Evolutionary conservation across 2,329 filamentous ascomycete species (phyloP), one percentile per base, ranked within the genome.

Genomic region (Zarea fungicola): DNA sequence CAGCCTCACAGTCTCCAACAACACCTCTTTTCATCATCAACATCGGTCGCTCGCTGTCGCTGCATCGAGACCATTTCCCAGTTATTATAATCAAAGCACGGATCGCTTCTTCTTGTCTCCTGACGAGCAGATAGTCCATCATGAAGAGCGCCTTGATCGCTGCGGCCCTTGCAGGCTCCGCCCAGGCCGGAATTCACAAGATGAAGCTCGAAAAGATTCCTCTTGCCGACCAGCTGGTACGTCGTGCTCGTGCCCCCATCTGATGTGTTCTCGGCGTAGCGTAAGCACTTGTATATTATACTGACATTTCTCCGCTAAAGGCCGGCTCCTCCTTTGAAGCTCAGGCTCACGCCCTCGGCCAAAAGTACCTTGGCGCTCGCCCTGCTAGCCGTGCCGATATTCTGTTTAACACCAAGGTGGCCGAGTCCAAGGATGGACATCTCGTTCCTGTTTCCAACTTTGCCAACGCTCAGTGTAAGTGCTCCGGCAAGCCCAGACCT

Each of bases 201-300:
- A 85, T 96, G 81, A 93, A 95, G 80, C 85, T 99, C 64, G 87
- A 96, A 81, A 99, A 99, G 85, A 76, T 97, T 54, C 86, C 93
- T 58, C 77, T 99, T 52, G 80, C 84, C 42, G 89, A 97, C 69
- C 93, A 97, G 76, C 81, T 99, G 64, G 91, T 95, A 76, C 66
- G 87, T 77, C 11, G 14, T 8, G 3, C 22, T 7, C 22, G 25
- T 32, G 18, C 35, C 23, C 21, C 29, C 50, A 52, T 16, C 35
- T 23, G 13, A 16, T 25, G 5, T 41, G 5, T 25, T 4, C 10
- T 21, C 28, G 6, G 14, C 25, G n/a, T 10, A 23, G 9, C 10
- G n/a, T 6, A 28, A 28, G 41, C 35, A 22, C 11, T 22, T 5
- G 11, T 23, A 10, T 9, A 36, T 14, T 26, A 41, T 45, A 13